Evolutionary conservation across 2,329 filamentous ascomycete species (phyloP), one percentile per base, ranked within the genome.

Genomic region (Penicillium expansum): DNA sequence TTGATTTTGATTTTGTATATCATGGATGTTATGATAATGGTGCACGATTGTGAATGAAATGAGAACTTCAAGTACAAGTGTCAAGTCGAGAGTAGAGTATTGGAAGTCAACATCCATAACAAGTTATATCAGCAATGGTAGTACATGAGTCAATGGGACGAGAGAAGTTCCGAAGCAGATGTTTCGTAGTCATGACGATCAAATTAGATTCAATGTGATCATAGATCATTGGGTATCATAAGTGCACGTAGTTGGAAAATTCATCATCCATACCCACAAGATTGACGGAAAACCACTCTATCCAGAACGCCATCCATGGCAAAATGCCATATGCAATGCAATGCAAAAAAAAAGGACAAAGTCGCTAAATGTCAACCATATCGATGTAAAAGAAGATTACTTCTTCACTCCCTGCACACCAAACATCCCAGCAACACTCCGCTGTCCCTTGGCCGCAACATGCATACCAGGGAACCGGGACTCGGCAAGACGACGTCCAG

Each of bases 401-500:
- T 32, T 44, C 49, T 20, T 51, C 10, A 30, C 22, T 41, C 29
- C 57, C 33, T 48, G 52, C 20, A 24, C 52, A 57, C 67, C 60
- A 62, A 79, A 84, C 64, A 84, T 75, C 20, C 75, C 77, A 65
- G 85, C 82, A 42, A 92, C 84, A 71, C 86, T 89, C 61, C 77
- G 77, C 71, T 92, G 89, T 4, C 82, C 80, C 63, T 80, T 83
- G 0, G 82, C 72, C 7, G 85, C 86, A 49, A 89, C 72, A 64
- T 83, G 86, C 62, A 89, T 71, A 42, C 80, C 82, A 33, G 84
- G 80, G 70, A 92, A 96, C 52, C 83, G 80, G 29, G 86, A 82
- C 75, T 97, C 92, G 0, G 89, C 81, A 41, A 95, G 79, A 54
- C 92, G 81, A 70, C 84, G 90, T 3, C 87, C 88, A 1, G 83